Percentiles rank a stretch among this genome's conserved stretches.
Evolutionary conservation across 371 early-diverging fungal genomes (phyloP).

Genomic region (Coemansia sp.): DNA sequence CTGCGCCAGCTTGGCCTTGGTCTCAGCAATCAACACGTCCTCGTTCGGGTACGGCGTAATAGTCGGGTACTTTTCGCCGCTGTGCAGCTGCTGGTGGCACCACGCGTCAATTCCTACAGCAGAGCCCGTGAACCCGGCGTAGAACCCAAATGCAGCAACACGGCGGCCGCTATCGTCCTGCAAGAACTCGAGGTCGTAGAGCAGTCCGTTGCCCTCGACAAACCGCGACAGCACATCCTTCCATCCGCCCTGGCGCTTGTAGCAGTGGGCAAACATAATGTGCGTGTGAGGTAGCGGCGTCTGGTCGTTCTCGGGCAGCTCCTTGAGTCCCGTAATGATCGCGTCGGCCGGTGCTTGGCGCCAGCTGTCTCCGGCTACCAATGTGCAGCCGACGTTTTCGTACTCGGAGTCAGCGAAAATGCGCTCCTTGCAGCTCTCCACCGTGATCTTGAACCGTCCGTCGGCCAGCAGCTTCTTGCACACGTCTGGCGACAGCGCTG

Average conservation of each 20-base stretch:
- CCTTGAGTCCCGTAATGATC: constrained; percentile 93
- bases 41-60: constrained; percentile 87
- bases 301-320: constrained; percentile 91
- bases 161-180: constrained; percentile 80
- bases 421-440: constrained; percentile 77
- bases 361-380: constrained; percentile 83
- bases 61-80: constrained; percentile 61
- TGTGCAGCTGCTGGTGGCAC: constrained; percentile 69
- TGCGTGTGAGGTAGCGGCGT: constrained; percentile 92
- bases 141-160: constrained; percentile 96
- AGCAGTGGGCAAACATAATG: constrained; percentile 98
- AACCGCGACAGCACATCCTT: constrained; percentile 83
- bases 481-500: constrained; percentile 86
- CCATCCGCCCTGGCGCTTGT: constrained; percentile 95
- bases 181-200: constrained; percentile 94
- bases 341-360: constrained; percentile 83
- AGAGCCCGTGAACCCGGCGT: constrained; percentile 95
- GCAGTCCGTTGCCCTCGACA: constrained; percentile 80
- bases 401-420: constrained; percentile 92
- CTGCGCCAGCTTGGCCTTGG: constrained; percentile 68
- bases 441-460: constrained; percentile 87
- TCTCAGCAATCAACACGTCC: constrained; percentile 69
- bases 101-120: constrained; percentile 92
- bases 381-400: constrained; percentile 71
- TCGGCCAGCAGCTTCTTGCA: constrained; percentile 73